Evolutionary conservation across 176 grass and related monocot species (phyloP), one percentile per base, ranked within the genome.

Genomic region (Panicum miliaceum): DNA sequence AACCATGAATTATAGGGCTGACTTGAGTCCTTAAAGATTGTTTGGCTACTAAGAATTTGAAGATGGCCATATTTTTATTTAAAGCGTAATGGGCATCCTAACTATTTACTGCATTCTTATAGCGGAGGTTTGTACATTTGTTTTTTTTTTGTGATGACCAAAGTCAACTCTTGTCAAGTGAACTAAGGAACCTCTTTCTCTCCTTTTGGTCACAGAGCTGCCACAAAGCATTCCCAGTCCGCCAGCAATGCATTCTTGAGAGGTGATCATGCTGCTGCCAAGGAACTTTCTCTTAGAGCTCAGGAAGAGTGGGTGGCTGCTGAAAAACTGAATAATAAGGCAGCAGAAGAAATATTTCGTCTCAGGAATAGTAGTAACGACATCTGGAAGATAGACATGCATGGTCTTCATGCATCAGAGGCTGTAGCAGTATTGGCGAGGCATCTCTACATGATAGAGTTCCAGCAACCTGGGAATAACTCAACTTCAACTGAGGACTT

Each of bases 371-470:
- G 48, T 37, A 89, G 72, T 41, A 95, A 93, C 69, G 83, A 90
- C 57, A 76, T 89, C 16, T 95, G 87, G 84, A 92, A 93, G 61
- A 71, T 95, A 34, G 93, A 98, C 80, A 85, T 98, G 52, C 96
- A 98, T 74, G 93, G 96, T 58, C 82, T 98, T 7, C 96, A 98
- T 87, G 96, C 96, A 80, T 85, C 85, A 79, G 93, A 98, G 87
- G 90, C 96, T 70, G 85, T 92, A n/a, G 45, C 23, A 27, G 83
- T 79, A 54, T 72, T 98, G 41, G 82, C 90, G 85, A 78, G 81
- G 71, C 93, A 82, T 87, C 81, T 98, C 42, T 71, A 79, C 60
- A 86, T 77, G 68, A 77, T 98, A 73, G 92, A 94, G 53, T 88
- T 79, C 62, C 84, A 88, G 68, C 43, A 38, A 63, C 70, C 80